These are phyloP conservation scores for Suillus americanus DNA, from an alignment of 768 basidiomycete genomes.

Conservation along the genomic window DNA sequence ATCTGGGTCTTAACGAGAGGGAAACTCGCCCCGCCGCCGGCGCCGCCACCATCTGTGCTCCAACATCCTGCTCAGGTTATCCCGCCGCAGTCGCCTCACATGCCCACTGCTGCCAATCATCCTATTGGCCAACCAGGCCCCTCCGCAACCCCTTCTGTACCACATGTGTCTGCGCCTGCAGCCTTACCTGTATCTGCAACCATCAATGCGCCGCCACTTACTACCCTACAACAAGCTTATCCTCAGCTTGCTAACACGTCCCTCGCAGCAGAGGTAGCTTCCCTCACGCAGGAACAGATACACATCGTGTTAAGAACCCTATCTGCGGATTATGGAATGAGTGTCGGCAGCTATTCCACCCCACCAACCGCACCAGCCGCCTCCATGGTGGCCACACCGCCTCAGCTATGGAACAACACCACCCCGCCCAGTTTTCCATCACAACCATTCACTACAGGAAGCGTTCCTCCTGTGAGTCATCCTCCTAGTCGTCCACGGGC, in stretches of 20 bases:
- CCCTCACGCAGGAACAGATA: slow-evolving; percentile 76
- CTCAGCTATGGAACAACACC: slow-evolving; percentile 14
- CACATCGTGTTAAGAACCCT: slow-evolving; percentile 65
- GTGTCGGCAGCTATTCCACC: slow-evolving; percentile 30
- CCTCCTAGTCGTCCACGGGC: slow-evolving; percentile 18
- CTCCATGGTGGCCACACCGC: slow-evolving; percentile 26
- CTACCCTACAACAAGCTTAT: slow-evolving; percentile 27
- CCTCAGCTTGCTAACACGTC: slow-evolving; percentile 45
- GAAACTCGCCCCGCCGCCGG: slow-evolving; percentile 54
- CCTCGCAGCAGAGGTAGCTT: slow-evolving; percentile 70
- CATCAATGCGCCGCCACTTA: slow-evolving; percentile 13
- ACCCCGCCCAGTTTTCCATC: slow-evolving; percentile 14
- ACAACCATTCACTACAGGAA: slow-evolving; percentile 10
- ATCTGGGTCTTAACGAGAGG: slow-evolving; percentile 87
- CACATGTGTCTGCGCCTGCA: slow-evolving; percentile 13
- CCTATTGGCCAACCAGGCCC: slow-evolving; percentile 14
- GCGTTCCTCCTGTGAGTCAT: slow-evolving; percentile 21
- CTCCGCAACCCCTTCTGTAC: slow-evolving; percentile 12
- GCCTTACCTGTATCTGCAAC: background rate
- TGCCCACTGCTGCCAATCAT: slow-evolving; percentile 12
- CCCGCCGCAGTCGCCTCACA: slow-evolving; percentile 16
- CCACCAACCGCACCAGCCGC: slow-evolving; percentile 27
- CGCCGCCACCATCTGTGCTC: slow-evolving; percentile 20
- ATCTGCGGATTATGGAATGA: slow-evolving; percentile 38
- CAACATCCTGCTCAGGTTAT: slow-evolving; percentile 13